phyloP scores from a whole-genome alignment of 371 early-diverging fungal genomes.

The Capniomyces stellatus region DNA sequence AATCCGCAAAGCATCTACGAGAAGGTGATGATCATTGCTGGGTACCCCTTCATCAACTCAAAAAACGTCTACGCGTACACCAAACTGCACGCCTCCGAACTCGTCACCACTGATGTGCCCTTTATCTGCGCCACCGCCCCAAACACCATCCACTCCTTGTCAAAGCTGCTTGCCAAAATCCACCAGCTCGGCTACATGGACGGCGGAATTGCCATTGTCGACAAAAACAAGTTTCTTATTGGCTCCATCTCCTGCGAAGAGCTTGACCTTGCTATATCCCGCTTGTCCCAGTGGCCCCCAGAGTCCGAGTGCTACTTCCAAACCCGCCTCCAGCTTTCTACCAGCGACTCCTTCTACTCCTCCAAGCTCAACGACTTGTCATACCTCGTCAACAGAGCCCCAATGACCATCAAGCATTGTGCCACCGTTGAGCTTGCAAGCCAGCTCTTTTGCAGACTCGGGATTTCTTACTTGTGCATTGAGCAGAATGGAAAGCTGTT shows the following conservation, averaged over 20 bases:
- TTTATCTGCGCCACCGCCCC: conserved; percentile 39
- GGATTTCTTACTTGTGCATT: conserved; percentile 27
- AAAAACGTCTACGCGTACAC: conserved; percentile 53
- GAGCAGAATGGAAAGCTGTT: conserved; percentile 28
- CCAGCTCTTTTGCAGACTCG: conserved; percentile 74
- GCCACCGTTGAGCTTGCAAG: conserved; percentile 72
- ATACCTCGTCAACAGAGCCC: conserved; percentile 64
- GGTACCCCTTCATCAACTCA: conserved; percentile 74
- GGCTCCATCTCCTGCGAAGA: conserved; percentile 77
- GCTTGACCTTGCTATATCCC: conserved; percentile 46
- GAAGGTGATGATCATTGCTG: conserved; percentile 49
- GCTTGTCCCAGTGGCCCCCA: conserved; percentile 8
- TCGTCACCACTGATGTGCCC: conserved; percentile 34
- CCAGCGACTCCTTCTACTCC: not conserved
- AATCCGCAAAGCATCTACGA: conserved; percentile 69
- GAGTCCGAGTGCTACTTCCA: conserved; percentile 11
- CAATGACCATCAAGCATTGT: conserved; percentile 47
- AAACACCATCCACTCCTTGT: conserved; percentile 37
- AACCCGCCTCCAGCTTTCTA: conserved; percentile 6
- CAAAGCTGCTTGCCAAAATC: conserved; percentile 31
- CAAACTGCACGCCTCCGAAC: conserved; percentile 31
- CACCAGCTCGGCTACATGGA: conserved; percentile 32
- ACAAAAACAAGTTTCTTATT: conserved; percentile 39
- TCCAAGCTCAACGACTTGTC: conserved; percentile 39
- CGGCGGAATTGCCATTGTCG: conserved; percentile 67